A percentile compares a stretch with the other conserved stretches of the same genome.
Evolutionary conservation across 169 alveolate genomes (phyloP).

Genomic region (Plasmodium relictum): DNA sequence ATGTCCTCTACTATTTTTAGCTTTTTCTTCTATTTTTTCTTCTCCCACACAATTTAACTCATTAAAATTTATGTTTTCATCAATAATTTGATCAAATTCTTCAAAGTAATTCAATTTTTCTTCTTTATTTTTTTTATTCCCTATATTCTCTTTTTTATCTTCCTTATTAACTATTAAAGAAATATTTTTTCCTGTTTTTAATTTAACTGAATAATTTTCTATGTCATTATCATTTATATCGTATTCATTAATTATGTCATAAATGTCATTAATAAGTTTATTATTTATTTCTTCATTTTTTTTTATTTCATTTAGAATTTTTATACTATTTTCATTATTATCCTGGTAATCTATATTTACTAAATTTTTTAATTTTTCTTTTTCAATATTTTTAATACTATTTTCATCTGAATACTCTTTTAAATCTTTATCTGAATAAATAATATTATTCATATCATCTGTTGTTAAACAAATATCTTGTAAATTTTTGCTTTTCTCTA

Average conservation of each 20-base stretch:
- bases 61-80: slow-evolving; percentile 40
- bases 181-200: slow-evolving; percentile 29
- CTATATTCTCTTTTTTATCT: slow-evolving; percentile 16
- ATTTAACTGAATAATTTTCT: slow-evolving; percentile 16
- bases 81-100: slow-evolving; percentile 41
- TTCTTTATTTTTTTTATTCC: slow-evolving; percentile 24
- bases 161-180: slow-evolving; percentile 40
- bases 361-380: slow-evolving; percentile 17
- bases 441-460: slow-evolving; percentile 26
- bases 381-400: slow-evolving; percentile 6
- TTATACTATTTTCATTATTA: slow-evolving; percentile 50
- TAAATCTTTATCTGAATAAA: slow-evolving; percentile 3
- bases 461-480: slow-evolving; percentile 23
- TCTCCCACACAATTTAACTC: slow-evolving; percentile 61
- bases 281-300: slow-evolving; percentile 52
- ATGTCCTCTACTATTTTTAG: slow-evolving; percentile 72
- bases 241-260: slow-evolving; percentile 64
- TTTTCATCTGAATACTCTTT: slow-evolving; percentile 9
- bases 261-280: slow-evolving; percentile 62
- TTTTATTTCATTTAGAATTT: slow-evolving; percentile 69
- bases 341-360: slow-evolving; percentile 8
- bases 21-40: slow-evolving; percentile 66
- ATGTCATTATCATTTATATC: slow-evolving; percentile 27
- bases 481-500: too few species aligned
- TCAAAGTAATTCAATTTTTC: slow-evolving; percentile 26